Evolutionary conservation across 148 eudicot species (phyloP), one percentile per base, ranked within the genome.

Genomic region (Chenopodium album): DNA sequence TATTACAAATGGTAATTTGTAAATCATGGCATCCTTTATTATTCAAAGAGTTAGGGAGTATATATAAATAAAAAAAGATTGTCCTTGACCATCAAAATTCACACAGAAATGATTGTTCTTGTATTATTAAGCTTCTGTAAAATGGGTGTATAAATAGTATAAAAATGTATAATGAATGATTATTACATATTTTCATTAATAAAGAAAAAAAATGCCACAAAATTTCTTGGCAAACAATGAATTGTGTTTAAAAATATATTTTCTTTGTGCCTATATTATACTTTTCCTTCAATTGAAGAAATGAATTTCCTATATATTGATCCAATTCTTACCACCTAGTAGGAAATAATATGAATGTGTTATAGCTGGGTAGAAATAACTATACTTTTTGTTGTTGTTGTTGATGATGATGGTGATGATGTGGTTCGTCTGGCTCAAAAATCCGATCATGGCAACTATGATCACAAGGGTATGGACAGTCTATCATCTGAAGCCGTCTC

Each of bases 401-500:
- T 10, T 50, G 82, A 16, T 74, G 78, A 19, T 74, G 83, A 26
- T 81, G 84, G 29, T 81, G 84, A 9, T 81, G 84, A 76, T 76
- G 84, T 37, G 80, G 87, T 52, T 88, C 89, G 31, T 87, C 79
- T 59, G 91, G 86, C 76, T 90, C 92, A 17, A 85, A 93, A 46
- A 91, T 80, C 9, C 90, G 90, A 79, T 91, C 92, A 44, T 89
- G 92, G 77, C 99, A 97, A 32, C 89, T 89, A 76, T 85, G 85
- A 84, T 97, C 93, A 76, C 99, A 94, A 54, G 99, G 98, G 79
- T 92, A 97, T 75, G 99, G 89, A 71, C 99, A 94, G 80, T 94
- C 99, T 19, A 94, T 92, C 87, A 82, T 84, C 78, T 94, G 93
- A 81, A 97, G 90, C 0, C 90, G 85, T 59, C 83, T 87, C 14